Evolutionary conservation across 2,329 filamentous ascomycete species (phyloP), one percentile per base, ranked within the genome.

Genomic region (Colletotrichum sp.): DNA sequence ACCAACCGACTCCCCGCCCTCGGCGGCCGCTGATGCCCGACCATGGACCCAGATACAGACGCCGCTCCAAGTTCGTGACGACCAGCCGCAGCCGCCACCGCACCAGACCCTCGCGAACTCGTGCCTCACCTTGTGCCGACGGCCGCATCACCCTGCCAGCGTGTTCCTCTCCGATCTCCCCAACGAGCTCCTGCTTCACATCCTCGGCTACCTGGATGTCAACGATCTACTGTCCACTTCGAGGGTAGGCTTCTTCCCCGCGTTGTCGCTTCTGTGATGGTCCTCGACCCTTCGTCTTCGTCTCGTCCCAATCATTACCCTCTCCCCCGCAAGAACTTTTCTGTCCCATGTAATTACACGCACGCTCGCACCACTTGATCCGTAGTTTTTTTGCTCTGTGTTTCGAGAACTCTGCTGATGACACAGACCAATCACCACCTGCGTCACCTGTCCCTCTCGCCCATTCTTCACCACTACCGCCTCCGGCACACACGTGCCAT

Each of bases 391-490:
- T 49, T 21, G 10, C 39, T 49, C 39, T 60, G 49, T 73, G n/a
- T 52, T 52, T 65, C 18, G 52, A 65, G 66, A 71, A 70, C 36
- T 68, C 36, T 74, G 71, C 74, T 76, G 65, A 76, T 67, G 62
- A 15, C 57, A 71, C 81, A 93, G 92, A 90, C 90, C 52, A 93
- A 88, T 76, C 93, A 90, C 81, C 89, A 89, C 76, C 88, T 95
- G 68, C 92, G 93, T 78, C 82, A 84, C 59, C 88, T 95, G 65
- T 92, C 91, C 28, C 87, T 92, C 59, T 88, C 92, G 57, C 93
- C 93, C n/a, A 87, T 94, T 71, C 86, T 95, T 18, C 93, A 94
- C 81, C 86, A 86, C 69, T 87, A 89, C 78, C 92, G 93, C 63
- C 89, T 94, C 24, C 91, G 89, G 66, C 88, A 86, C 78, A 90